These are phyloP conservation scores for Trichaptum fuscoviolaceum DNA, from an alignment of 768 basidiomycete species.

Conservation along the genomic window DNA sequence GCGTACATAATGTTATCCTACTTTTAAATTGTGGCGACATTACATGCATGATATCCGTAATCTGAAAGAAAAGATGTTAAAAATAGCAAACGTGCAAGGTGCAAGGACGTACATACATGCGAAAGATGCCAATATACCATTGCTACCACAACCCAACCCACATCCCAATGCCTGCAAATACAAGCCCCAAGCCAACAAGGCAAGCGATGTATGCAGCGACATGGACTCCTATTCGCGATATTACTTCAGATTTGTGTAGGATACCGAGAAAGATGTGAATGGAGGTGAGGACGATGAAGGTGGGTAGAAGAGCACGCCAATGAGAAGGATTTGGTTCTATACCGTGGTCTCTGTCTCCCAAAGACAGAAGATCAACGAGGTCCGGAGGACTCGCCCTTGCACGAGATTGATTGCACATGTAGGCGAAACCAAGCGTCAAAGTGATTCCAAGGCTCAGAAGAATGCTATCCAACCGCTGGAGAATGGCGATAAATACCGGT, in stretches of 20 bases:
- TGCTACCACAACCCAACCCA: slow-evolving; percentile 61
- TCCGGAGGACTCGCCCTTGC: slow-evolving; percentile 50
- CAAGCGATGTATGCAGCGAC: slow-evolving; percentile 67
- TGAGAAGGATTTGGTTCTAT: slow-evolving; percentile 9
- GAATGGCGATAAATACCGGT: slow-evolving; percentile 71
- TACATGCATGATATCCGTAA: not conserved
- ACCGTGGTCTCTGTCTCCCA: not conserved
- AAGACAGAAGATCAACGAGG: slow-evolving; percentile 12
- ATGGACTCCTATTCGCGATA: slow-evolving; percentile 72
- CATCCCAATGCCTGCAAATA: slow-evolving; percentile 67
- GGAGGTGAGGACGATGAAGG: slow-evolving; percentile 37
- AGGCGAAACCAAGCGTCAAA: slow-evolving; percentile 34
- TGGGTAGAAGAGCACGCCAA: slow-evolving; percentile 28
- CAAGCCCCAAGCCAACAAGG: slow-evolving; percentile 58
- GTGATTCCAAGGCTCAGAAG: slow-evolving; percentile 64
- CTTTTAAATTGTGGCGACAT: not conserved
- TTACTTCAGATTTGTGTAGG: slow-evolving; percentile 60
- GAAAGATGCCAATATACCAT: slow-evolving; percentile 18
- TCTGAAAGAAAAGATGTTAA: not conserved
- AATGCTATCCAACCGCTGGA: slow-evolving; percentile 72
- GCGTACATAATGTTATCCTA: not conserved
- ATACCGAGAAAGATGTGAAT: slow-evolving; percentile 53
- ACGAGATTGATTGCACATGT: slow-evolving; percentile 29
- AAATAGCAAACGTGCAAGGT: too few relatives aligned
- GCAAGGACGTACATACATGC: slow-evolving; percentile 12